phyloP scores from a whole-genome alignment of 805 yeast genomes.

The Candida ponderosae region DNA sequence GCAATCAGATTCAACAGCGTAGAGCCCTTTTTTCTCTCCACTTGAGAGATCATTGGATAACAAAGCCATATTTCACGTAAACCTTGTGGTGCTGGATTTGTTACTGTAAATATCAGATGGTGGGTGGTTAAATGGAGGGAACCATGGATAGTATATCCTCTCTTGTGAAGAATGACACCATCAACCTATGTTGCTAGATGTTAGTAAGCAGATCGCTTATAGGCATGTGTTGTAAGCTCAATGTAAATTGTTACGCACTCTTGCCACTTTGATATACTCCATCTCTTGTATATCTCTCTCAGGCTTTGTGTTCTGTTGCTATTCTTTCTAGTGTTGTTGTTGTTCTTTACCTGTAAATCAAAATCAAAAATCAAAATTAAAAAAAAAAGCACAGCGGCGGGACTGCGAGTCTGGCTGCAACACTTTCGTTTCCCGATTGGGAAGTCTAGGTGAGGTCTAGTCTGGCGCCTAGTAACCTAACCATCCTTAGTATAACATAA shows the following conservation, averaged over 20 bases:
- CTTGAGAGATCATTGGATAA: conserved; percentile 71
- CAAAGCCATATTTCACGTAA: conserved; percentile 81
- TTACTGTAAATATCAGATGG: conserved; percentile 56
- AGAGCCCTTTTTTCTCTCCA: conserved; percentile 49
- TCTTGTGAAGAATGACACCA: conserved; percentile 46
- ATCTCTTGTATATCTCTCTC: too few species aligned
- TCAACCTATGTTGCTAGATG: conserved; percentile 25
- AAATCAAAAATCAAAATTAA: too few species aligned
- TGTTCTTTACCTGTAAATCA: too few species aligned
- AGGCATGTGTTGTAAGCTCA: too few species aligned
- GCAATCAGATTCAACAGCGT: conserved; percentile 22
- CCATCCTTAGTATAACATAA: too few species aligned
- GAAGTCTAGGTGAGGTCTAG: conserved; percentile 6
- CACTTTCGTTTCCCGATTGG: conserved; percentile 3
- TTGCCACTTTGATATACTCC: conserved; percentile 51
- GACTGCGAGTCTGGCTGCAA: not conserved
- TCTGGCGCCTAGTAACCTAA: not conserved
- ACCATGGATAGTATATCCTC: conserved; percentile 51
- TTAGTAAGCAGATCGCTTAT: too few species aligned
- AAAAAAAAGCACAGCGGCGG: too few species aligned
- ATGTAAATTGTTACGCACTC: conserved; percentile 27
- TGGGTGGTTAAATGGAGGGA: conserved; percentile 66
- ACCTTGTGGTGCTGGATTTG: conserved; percentile 16
- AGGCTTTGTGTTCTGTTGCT: not conserved
- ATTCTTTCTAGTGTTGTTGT: not conserved